Evolutionary conservation across 2,329 filamentous ascomycete species (phyloP), one percentile per base, ranked within the genome.

Genomic region (Neobulgaria alba): DNA sequence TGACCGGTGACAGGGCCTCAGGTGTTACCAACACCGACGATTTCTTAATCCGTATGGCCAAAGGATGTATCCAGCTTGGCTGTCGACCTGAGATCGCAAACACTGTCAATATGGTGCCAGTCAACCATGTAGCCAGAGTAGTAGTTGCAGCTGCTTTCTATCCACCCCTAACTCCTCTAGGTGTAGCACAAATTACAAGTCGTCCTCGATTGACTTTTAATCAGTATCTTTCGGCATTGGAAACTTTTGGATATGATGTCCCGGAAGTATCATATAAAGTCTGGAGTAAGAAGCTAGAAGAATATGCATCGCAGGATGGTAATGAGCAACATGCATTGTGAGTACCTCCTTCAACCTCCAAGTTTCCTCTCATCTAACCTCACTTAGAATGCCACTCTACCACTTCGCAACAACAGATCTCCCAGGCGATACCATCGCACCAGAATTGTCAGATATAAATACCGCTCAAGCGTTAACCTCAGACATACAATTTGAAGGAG

Each of bases 31-130:
- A 82, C 61, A 89, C 80, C 1, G 90, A 96, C 57, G 90, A 95
- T 63, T 96, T 95, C 68, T 66, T 96, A 5, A 75, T 95, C 49
- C 78, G 90, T 29, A 77, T 95, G 65, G 66, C 82, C 42, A 95
- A 95, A 66, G 89, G 87, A 42, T 94, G 87, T 55, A 68, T 94
- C 37, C 89, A 96, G 62, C 69, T 95, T 2, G 67, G 67, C 2
- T 70, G 72, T 2, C 73, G 86, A 0, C 90, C 89, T 1, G 72
- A 75, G 51, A 93, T 95, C 52, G 64, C 71, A 59, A 96, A 95
- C 67, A 85, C 86, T 0, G 78, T 95, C 62, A 96, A 95, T 66
- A 78, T 82, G 61, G 84, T 95, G 0, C 89, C 90, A 0, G 88
- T 95, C 18, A 78, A 79, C 47, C 86, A 94, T 51, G 88, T 95